These are phyloP conservation scores for Flagelloscypha sp. DNA, from an alignment of 768 basidiomycete genomes.

Conservation along the genomic window DNA sequence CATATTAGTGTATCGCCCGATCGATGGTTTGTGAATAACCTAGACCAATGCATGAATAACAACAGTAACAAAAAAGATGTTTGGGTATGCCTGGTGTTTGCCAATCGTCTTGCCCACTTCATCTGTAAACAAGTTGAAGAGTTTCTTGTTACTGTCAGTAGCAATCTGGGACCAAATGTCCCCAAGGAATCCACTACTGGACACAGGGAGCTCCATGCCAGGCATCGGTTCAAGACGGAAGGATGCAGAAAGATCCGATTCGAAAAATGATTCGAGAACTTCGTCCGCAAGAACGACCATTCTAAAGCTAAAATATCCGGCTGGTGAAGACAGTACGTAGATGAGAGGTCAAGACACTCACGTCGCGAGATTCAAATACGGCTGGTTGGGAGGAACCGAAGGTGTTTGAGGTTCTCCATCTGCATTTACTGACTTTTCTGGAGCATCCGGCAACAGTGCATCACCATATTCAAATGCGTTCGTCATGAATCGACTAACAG, in stretches of 20 bases:
- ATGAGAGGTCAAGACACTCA: conserved; percentile 27
- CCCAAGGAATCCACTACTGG: conserved; percentile 59
- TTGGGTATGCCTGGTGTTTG: conserved; percentile 64
- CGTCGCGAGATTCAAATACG: conserved; percentile 90
- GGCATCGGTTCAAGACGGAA: conserved; percentile 72
- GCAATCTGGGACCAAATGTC: conserved; percentile 88
- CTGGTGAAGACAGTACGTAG: conserved; percentile 4
- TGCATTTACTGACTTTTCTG: too few relatives aligned
- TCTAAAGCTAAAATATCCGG: conserved; percentile 62
- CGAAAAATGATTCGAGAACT: conserved; percentile 93
- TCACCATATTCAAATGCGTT: conserved; percentile 98
- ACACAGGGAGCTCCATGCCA: conserved; percentile 55
- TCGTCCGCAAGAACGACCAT: conserved; percentile 99
- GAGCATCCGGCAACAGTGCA: conserved; percentile 66
- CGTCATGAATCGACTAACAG: conserved; percentile 94
- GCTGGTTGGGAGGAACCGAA: conserved; percentile 64
- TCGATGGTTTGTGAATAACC: conserved; percentile 72
- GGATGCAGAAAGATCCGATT: conserved; percentile 80
- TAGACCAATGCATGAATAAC: conserved; percentile 15
- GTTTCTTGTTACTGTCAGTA: conserved; percentile 86
- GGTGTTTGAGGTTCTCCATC: conserved; percentile 33
- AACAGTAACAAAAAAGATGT: neutral
- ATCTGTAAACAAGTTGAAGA: conserved; percentile 89
- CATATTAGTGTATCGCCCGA: conserved; percentile 76
- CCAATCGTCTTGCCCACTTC: conserved; percentile 93